A percentile compares a stretch with the other conserved stretches of the same genome.
These are phyloP conservation scores for Aspergillus caelatus DNA, from an alignment of 2,329 filamentous ascomycete genomes.

Conservation along the genomic window DNA sequence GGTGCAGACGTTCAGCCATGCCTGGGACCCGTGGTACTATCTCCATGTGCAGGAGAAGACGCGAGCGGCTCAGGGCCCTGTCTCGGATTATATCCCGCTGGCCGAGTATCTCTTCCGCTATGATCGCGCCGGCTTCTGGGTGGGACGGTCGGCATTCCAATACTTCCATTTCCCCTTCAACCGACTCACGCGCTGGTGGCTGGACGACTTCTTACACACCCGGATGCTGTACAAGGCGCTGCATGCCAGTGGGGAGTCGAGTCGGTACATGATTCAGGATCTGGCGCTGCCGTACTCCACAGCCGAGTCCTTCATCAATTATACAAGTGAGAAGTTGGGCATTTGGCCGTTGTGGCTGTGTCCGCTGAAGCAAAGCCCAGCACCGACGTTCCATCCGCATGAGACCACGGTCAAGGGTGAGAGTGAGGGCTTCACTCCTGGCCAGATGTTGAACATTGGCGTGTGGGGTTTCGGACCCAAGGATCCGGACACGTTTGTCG, in stretches of 20 bases:
- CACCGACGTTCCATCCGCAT: conserved; percentile 20
- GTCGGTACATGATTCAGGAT: conserved; percentile 65
- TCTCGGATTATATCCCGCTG: conserved; percentile 34
- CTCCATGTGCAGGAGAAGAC: conserved; percentile 55
- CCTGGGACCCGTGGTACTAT: conserved; percentile 73
- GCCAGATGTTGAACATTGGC: conserved; percentile 56
- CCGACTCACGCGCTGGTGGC: conserved; percentile 57
- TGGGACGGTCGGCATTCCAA: conserved; percentile 61
- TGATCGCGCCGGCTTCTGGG: conserved; percentile 69
- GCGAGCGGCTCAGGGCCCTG: conserved; percentile 5
- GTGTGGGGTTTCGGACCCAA: conserved; percentile 77
- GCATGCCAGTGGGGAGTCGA: conserved; percentile 59
- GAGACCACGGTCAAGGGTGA: conserved; percentile 29
- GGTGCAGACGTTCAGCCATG: conserved; percentile 54
- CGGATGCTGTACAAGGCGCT: conserved; percentile 65
- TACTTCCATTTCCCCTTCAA: conserved; percentile 67
- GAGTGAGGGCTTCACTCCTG: conserved; percentile 13
- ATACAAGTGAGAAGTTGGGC: conserved; percentile 39
- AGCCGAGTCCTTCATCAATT: conserved; percentile 56
- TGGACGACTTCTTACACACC: conserved; percentile 65
- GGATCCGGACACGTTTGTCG: conserved; percentile 57
- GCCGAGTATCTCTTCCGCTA: conserved; percentile 49
- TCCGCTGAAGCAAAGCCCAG: conserved; percentile 49
- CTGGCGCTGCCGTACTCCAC: conserved; percentile 59
- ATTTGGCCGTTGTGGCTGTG: conserved; percentile 64